Percentiles rank a stretch among this genome's conserved stretches.
phyloP scores from a whole-genome alignment of 2,329 filamentous ascomycete genomes.

The Phialophora chinensis region DNA sequence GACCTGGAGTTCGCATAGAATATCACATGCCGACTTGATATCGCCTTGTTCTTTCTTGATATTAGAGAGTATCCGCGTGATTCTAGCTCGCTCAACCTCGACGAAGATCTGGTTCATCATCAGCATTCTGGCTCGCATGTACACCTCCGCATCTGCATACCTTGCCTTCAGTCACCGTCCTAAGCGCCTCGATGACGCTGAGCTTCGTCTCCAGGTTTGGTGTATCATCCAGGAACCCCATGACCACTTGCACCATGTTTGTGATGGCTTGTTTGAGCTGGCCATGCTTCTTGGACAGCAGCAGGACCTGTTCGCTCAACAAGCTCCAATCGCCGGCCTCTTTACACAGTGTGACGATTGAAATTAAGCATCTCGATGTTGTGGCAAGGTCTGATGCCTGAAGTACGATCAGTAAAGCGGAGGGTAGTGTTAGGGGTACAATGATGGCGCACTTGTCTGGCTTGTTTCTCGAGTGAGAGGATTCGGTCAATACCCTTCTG shows the following conservation, averaged over 20 bases:
- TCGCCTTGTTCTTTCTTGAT: constrained; percentile 98
- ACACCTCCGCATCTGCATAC: constrained; percentile 48
- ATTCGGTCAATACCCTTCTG: constrained; percentile 93
- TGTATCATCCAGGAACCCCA: constrained; percentile 86
- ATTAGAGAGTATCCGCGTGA: constrained; percentile 92
- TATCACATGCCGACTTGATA: constrained; percentile 85
- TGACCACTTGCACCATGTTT: constrained; percentile 97
- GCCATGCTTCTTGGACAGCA: constrained; percentile 98
- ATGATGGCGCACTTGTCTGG: constrained; percentile 76
- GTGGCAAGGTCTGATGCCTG: constrained; percentile 95
- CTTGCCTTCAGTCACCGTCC: constrained; percentile 98
- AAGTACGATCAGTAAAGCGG: constrained; percentile 32
- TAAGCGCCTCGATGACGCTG: constrained; percentile 89
- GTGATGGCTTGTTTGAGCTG: constrained; percentile 99
- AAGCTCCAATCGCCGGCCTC: constrained; percentile 89
- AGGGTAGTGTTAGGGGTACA: neutral
- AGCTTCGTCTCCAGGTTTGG: constrained; percentile 87
- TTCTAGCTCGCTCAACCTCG: constrained; percentile 93
- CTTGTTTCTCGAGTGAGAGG: constrained; percentile 89
- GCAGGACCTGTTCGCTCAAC: constrained; percentile 93
- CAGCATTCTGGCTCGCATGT: neutral
- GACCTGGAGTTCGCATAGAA: constrained; percentile 95
- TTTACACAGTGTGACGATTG: constrained; percentile 94
- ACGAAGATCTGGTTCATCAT: constrained; percentile 78
- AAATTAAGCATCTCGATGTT: constrained; percentile 83